These are phyloP conservation scores for Quercus phellos DNA, from an alignment of 331 rosid genomes.

Conservation along the genomic window DNA sequence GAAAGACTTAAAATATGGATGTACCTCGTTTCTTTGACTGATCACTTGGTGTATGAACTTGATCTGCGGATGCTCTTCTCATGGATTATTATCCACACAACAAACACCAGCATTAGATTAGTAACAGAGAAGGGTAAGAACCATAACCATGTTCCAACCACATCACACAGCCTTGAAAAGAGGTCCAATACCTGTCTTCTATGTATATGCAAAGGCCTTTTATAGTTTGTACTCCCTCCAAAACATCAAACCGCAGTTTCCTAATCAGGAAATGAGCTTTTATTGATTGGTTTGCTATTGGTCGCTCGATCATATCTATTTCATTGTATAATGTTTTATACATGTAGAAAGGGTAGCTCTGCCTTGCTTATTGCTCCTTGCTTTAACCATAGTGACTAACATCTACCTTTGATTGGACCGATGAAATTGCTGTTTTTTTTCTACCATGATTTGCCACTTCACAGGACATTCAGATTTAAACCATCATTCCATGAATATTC, in stretches of 20 bases:
- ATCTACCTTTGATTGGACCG: background rate
- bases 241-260: background rate
- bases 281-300: background rate
- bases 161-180: conserved; percentile 6
- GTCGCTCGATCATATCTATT: background rate
- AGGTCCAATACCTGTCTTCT: background rate
- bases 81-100: background rate
- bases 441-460: conserved; percentile 3
- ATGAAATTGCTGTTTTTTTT: background rate
- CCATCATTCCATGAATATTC: too few species aligned
- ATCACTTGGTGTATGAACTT: background rate
- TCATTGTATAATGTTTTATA: too few species aligned
- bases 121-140: conserved; percentile 2
- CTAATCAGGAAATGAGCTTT: background rate
- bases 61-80: background rate
- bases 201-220: background rate
- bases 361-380: background rate
- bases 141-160: background rate
- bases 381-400: background rate
- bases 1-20: too few species aligned
- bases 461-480: background rate
- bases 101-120: background rate
- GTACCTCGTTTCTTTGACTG: background rate
- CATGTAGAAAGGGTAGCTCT: too few species aligned
- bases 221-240: background rate